Percentiles rank a stretch among this genome's conserved stretches.
Evolutionary conservation across 164 flowering plant genomes (phyloP).

Genomic region (Annona cherimola): DNA sequence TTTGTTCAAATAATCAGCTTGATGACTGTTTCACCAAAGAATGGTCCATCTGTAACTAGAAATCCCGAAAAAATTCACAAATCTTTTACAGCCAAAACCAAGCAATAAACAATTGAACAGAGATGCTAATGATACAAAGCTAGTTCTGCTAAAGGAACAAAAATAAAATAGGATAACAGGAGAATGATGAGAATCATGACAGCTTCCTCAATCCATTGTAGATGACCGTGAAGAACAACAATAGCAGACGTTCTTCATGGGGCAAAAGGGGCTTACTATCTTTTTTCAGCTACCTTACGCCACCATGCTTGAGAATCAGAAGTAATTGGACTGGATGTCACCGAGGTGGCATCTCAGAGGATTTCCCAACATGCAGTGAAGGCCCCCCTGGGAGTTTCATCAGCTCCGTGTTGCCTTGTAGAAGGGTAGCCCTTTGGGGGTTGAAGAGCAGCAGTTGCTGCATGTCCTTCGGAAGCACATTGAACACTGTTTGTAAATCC

Average conservation of each 20-base stretch:
- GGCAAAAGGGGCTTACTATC: not conserved
- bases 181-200: no score
- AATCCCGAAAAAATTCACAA: no score
- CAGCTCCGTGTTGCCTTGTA: slow-evolving; percentile 37
- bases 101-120: no score
- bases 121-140: not conserved
- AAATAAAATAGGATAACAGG: no score
- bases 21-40: no score
- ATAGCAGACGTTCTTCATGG: not conserved
- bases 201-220: not conserved
- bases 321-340: not conserved
- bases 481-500: slow-evolving; percentile 64
- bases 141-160: no score
- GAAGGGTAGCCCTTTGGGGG: slow-evolving; percentile 67
- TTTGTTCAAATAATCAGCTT: no score
- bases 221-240: not conserved
- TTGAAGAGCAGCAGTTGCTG: slow-evolving; percentile 77
- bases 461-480: slow-evolving; percentile 80
- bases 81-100: no score
- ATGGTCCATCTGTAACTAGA: no score
- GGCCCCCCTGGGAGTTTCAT: slow-evolving; percentile 34
- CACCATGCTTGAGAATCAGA: not conserved
- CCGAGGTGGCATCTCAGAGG: not conserved
- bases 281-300: slow-evolving; percentile 4
- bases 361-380: slow-evolving; percentile 9